Base-by-base conservation (phyloP, 257 asterid species). In the Ajuga chamaepitys region DNA sequence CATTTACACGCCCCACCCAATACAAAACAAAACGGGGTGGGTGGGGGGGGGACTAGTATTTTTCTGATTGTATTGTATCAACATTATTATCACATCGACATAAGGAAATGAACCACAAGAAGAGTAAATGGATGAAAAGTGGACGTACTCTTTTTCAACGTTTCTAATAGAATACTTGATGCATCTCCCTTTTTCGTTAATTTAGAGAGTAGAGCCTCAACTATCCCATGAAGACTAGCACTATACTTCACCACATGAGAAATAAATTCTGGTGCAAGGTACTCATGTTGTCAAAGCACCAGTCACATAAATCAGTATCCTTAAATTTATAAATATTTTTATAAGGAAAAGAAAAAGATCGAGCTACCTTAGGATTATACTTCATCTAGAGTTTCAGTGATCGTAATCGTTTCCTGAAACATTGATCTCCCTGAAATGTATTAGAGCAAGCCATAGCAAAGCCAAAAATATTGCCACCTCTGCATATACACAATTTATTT, bases 371-470 rank as follows among this genome's bases (percentile, higher is more conserved):
- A 56, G 86, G 83, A 82, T n/a, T n/a, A n/a, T n/a, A n/a, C n/a
- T n/a, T n/a, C n/a, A n/a, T n/a, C n/a, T n/a, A n/a, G n/a, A n/a
- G n/a, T n/a, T n/a, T n/a, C n/a, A n/a, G n/a, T n/a, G n/a, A n/a
- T n/a, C n/a, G n/a, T n/a, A n/a, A n/a, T n/a, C n/a, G n/a, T n/a
- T n/a, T n/a, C n/a, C n/a, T n/a, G n/a, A n/a, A n/a, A n/a, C n/a
- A n/a, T n/a, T n/a, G n/a, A n/a, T n/a, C n/a, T n/a, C n/a, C n/a
- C n/a, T n/a, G n/a, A 74, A 88, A 86, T 44, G 96, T 88, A 72
- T 88, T 88, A 52, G 96, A 86, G 72, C 96, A 88, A 60, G 91
- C 96, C 96, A 88, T 88, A 28, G 96, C 96, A 60, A 85, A 80
- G 65, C 96, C 96, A 44, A 78, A 81, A 66, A 88, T 80, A 74